Evolutionary conservation across 2,329 filamentous ascomycete species (phyloP).

Genomic region (Penicillium sp.): DNA sequence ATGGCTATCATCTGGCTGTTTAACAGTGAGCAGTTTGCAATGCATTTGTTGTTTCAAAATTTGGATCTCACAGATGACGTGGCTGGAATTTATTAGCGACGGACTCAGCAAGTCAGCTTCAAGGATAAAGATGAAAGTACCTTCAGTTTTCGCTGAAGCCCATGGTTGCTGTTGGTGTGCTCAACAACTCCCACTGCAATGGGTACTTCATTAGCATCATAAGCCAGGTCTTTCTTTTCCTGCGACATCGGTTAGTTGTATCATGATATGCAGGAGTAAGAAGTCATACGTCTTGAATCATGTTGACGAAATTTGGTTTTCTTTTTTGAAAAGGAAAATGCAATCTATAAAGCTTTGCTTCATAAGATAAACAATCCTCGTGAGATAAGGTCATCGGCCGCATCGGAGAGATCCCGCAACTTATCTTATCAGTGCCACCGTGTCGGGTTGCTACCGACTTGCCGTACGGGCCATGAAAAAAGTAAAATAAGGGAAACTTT

Average conservation of each 20-base stretch:
- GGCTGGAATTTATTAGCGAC: constrained; percentile 2
- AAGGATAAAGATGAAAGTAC: neutral
- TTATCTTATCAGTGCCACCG: too few relatives aligned
- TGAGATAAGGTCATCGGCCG: too few relatives aligned
- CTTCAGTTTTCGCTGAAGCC: constrained; percentile 15
- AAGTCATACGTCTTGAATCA: neutral
- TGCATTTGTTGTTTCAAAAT: neutral
- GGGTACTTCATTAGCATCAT: constrained; percentile 8
- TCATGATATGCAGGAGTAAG: neutral
- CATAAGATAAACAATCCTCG: too few relatives aligned
- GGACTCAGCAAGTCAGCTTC: neutral
- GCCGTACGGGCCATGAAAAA: neutral
- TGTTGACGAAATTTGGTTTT: neutral
- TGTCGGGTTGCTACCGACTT: too few relatives aligned
- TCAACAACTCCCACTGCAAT: constrained; percentile 7
- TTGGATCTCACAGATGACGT: constrained; percentile 7
- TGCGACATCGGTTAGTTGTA: constrained; percentile 1
- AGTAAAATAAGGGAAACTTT: too few relatives aligned
- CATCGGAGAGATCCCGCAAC: too few relatives aligned
- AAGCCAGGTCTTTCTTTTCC: neutral
- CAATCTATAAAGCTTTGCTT: too few relatives aligned
- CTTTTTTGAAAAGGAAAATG: neutral
- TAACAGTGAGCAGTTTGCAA: neutral
- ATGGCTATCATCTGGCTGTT: constrained; percentile 20
- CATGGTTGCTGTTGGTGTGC: constrained; percentile 5